Percentiles rank a stretch among this genome's conserved stretches.
Evolutionary conservation across 192 early-diverging fungal species (phyloP).

Genomic region (Radiomyces spectabilis): DNA sequence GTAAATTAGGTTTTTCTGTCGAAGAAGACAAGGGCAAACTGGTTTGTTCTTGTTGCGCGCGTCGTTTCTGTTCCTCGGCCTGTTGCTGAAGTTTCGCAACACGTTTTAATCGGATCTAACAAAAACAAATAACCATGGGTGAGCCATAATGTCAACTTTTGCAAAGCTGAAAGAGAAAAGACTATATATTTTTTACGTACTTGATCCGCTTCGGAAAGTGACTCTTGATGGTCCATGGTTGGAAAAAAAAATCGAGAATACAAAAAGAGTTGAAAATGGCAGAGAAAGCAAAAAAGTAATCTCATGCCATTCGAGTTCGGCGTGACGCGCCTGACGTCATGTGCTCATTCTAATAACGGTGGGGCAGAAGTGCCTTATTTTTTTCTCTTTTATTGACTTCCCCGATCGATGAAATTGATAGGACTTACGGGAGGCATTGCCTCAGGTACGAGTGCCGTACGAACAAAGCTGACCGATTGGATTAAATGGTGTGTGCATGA

Average conservation of each 20-base stretch:
- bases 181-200: background rate
- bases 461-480: background rate
- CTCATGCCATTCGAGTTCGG: background rate
- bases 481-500: background rate
- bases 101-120: slow-evolving; percentile 57
- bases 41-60: slow-evolving; percentile 6
- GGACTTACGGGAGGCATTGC: slow-evolving; percentile 97
- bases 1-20: too few relatives aligned
- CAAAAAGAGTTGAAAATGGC: background rate
- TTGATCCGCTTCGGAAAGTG: background rate
- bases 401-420: slow-evolving; percentile 67
- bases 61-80: slow-evolving; percentile 7
- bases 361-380: background rate
- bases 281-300: background rate
- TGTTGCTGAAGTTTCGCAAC: slow-evolving; percentile 48
- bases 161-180: too few relatives aligned
- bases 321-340: slow-evolving; percentile 2
- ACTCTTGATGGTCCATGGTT: background rate
- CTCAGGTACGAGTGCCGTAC: slow-evolving; percentile 45
- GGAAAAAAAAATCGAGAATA: background rate
- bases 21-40: too few relatives aligned
- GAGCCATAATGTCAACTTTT: too few relatives aligned
- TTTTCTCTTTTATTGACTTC: slow-evolving; percentile 1
- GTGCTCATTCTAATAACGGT: slow-evolving; percentile 1
- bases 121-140: background rate